Conservation (phyloP, 108 stramenopile species). For the Stephanodiscus minutulus region DNA sequence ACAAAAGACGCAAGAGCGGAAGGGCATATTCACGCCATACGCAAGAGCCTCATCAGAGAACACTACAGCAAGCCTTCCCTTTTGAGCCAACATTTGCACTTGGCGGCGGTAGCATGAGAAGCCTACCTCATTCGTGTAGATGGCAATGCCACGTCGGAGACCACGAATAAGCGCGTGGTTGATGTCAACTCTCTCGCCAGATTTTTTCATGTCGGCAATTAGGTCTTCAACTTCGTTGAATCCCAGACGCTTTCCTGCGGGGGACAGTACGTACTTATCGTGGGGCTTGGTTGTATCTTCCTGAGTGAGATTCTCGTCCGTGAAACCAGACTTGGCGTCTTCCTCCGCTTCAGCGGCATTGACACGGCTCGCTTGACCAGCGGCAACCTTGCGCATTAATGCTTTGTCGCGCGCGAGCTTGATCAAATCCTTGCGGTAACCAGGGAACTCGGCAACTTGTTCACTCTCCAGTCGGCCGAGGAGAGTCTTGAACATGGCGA, state of each 20-base stretch:
- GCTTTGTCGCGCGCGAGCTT: slow-evolving; percentile 88
- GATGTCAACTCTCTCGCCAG: slow-evolving; percentile 87
- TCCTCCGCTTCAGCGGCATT: slow-evolving; percentile 92
- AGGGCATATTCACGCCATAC: slow-evolving; percentile 99
- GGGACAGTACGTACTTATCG: slow-evolving; percentile 93
- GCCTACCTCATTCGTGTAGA: slow-evolving; percentile 98
- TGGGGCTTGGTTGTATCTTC: slow-evolving; percentile 97
- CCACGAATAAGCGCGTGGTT: slow-evolving; percentile 97
- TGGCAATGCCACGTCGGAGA: slow-evolving; percentile 96
- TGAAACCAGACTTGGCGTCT: slow-evolving; percentile 92
- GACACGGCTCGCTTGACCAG: slow-evolving; percentile 83
- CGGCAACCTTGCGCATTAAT: slow-evolving; percentile 88
- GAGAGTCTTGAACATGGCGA: slow-evolving; percentile 96
- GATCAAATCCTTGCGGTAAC: slow-evolving; percentile 90
- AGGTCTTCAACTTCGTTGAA: slow-evolving; percentile 95
- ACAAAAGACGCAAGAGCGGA: slow-evolving; percentile 98
- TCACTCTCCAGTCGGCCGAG: slow-evolving; percentile 88
- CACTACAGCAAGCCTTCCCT: slow-evolving; percentile 98
- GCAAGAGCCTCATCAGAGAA: slow-evolving; percentile 98
- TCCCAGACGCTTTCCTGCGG: slow-evolving; percentile 89
- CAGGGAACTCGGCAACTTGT: slow-evolving; percentile 91
- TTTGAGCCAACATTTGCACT: slow-evolving; percentile 96
- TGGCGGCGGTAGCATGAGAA: slow-evolving; percentile 97
- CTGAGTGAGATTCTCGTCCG: slow-evolving; percentile 77
- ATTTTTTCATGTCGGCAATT: slow-evolving; percentile 92